Evolutionary conservation across 2,329 filamentous ascomycete genomes (phyloP), one percentile per base, ranked within the genome.

Genomic region (Cladosporium velox): DNA sequence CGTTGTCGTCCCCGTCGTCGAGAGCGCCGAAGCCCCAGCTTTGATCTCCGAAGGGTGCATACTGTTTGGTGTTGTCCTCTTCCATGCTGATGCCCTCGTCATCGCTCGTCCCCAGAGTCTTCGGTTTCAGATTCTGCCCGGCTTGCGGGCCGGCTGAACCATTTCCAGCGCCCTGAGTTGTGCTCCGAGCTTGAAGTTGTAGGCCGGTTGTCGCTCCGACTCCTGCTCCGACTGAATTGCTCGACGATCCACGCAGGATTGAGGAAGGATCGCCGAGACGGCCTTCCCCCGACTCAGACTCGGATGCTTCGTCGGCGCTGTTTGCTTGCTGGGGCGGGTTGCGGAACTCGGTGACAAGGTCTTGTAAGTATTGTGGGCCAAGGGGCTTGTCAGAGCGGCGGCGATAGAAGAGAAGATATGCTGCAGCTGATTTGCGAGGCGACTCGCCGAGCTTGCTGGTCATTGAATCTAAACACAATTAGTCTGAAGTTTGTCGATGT

Each of bases 321-420:
- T 67, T 66, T 28, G 70, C 69, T 21, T 80, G 81, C 59, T 79
- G 76, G 30, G 78, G 76, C 62, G 84, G 79, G 67, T 85, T 84
- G 69, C 85, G 83, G 73, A 86, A 91, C 65, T 85, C 83, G 62
- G 88, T 85, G 64, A 91, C 83, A 59, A 97, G 88, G 70, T 89
- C 83, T 71, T 89, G 86, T 67, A 97, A 89, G 61, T 86, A 86
- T 54, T 89, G 85, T 30, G 93, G 93, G 66, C 95, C 95, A 70
- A 99, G 87, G 69, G 92, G 91, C 68, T 79, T 80, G 8, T 86
- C 84, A 5, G 92, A 92, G 69, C 92, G 90, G 66, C 95, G 91
- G 49, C 95, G 91, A 80, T 99, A 99, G 83, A 99, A 99, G 38
- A 99, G 84, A 12, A 99, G 85, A 78, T 99, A 99, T 0, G 95